A percentile compares a stretch with the other conserved stretches of the same genome.
Conservation (phyloP, 805 yeast genomes). For the Yamadazyma takamatsuzukensis region DNA sequence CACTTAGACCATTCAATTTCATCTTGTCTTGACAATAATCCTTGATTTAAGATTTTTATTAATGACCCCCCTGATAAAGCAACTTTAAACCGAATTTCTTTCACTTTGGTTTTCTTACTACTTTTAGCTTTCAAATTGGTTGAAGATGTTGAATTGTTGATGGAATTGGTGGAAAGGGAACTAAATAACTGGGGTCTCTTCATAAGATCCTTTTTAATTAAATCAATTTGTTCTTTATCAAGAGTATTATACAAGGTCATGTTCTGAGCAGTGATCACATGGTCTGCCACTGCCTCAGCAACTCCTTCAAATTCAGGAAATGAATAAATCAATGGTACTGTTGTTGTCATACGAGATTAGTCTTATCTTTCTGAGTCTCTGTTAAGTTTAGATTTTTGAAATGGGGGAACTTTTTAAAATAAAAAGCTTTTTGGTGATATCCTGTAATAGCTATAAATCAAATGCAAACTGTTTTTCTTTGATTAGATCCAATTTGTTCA, state of each 20-base stretch:
- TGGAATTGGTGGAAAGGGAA: conserved; percentile 9
- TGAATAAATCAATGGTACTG: conserved; percentile 90
- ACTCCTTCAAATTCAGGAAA: conserved; percentile 87
- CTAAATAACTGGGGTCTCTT: conserved; percentile 11
- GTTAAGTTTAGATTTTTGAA: too few relatives aligned
- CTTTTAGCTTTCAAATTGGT: conserved; percentile 6
- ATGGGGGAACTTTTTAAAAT: too few relatives aligned
- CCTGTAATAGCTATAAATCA: too few relatives aligned
- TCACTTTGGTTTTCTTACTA: conserved; percentile 46
- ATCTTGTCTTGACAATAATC: conserved; percentile 59
- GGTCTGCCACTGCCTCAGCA: conserved; percentile 96
- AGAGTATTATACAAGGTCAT: conserved; percentile 49
- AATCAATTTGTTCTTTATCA: conserved; percentile 30
- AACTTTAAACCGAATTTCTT: conserved; percentile 74
- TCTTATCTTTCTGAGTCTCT: too few relatives aligned
- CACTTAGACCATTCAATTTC: conserved; percentile 88
- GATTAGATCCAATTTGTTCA: too few relatives aligned
- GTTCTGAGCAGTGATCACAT: conserved; percentile 85
- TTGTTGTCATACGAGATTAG: conserved; percentile 80
- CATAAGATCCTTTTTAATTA: conserved; percentile 24
- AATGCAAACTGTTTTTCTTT: too few relatives aligned
- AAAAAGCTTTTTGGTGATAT: too few relatives aligned
- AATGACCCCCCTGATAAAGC: conserved; percentile 94
- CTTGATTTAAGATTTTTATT: conserved; percentile 81
- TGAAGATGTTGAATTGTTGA: conserved; percentile 3